These are phyloP conservation scores for Xanthoparmelia taractica DNA, from an alignment of 495 filamentous ascomycete species.

Conservation along the genomic window DNA sequence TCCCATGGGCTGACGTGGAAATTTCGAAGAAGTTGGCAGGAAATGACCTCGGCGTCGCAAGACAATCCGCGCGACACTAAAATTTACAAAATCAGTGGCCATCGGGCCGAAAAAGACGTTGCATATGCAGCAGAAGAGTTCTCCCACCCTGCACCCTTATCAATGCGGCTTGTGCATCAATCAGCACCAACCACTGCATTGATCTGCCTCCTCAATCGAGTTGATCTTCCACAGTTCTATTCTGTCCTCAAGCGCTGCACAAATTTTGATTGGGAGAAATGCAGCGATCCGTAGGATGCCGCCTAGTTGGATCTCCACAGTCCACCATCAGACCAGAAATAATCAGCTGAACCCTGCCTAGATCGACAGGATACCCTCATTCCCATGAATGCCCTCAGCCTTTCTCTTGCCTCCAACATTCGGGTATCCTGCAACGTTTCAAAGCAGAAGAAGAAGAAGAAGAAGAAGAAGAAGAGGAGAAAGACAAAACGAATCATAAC, in stretches of 20 bases:
- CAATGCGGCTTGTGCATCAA: neutral
- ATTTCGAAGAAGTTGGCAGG: neutral
- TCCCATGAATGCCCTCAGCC: neutral
- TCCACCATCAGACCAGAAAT: neutral
- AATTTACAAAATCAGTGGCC: neutral
- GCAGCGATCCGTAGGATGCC: constrained; percentile 4
- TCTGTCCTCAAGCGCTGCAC: neutral
- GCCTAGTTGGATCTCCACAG: neutral
- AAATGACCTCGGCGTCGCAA: neutral
- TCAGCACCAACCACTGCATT: neutral
- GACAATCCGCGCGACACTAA: neutral
- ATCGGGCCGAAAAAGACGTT: constrained; percentile 2
- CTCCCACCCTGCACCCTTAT: neutral
- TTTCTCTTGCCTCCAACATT: neutral
- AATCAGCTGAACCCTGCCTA: neutral
- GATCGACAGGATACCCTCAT: neutral
- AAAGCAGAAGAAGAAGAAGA: too few species aligned
- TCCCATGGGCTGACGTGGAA: neutral
- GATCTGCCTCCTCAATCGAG: neutral
- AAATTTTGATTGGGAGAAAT: neutral
- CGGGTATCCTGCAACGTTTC: neutral
- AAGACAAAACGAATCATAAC: neutral
- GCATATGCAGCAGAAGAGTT: constrained; percentile 5
- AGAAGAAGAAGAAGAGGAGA: too few species aligned
- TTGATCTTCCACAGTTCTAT: neutral